Evolutionary conservation across 495 filamentous ascomycete species (phyloP).

Genomic region (Talaromyces stipitatus): DNA sequence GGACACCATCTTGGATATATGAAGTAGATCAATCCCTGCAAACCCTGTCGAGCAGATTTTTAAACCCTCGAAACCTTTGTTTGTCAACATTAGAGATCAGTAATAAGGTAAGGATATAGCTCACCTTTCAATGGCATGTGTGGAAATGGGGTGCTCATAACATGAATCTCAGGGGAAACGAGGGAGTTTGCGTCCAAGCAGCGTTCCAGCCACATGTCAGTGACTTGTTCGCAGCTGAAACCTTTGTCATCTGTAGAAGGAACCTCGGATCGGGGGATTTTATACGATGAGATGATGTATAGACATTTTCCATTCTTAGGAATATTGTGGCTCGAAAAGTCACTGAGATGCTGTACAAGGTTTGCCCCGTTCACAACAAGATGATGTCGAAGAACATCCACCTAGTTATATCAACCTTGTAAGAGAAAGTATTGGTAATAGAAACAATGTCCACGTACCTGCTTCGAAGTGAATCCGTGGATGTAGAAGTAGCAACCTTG

Average conservation of each 20-base stretch:
- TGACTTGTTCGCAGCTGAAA: slow-evolving; percentile 52
- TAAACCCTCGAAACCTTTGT: slow-evolving; percentile 52
- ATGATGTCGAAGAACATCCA: slow-evolving; percentile 40
- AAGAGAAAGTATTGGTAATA: background rate
- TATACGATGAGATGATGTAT: slow-evolving; percentile 51
- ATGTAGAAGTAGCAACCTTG: slow-evolving; percentile 49
- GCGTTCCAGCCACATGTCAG: slow-evolving; percentile 87
- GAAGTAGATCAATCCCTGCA: slow-evolving; percentile 73
- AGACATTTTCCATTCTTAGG: slow-evolving; percentile 32
- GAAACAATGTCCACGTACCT: slow-evolving; percentile 25
- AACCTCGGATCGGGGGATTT: slow-evolving; percentile 24
- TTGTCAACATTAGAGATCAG: slow-evolving; percentile 11
- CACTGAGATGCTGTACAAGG: slow-evolving; percentile 31
- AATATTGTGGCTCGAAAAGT: slow-evolving; percentile 31
- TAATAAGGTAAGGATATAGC: slow-evolving; percentile 5
- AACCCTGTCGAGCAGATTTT: slow-evolving; percentile 77
- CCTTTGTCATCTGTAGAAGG: slow-evolving; percentile 35
- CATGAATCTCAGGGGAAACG: slow-evolving; percentile 59
- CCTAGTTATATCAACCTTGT: slow-evolving; percentile 16
- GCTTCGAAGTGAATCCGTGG: slow-evolving; percentile 54
- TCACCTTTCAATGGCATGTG: slow-evolving; percentile 57
- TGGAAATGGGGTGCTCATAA: slow-evolving; percentile 68
- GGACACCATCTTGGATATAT: slow-evolving; percentile 65
- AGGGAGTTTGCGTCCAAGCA: slow-evolving; percentile 70
- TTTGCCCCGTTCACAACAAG: slow-evolving; percentile 46